These are phyloP conservation scores for Trametes polyzona DNA, from an alignment of 1,284 basidiomycete species.

Conservation along the genomic window DNA sequence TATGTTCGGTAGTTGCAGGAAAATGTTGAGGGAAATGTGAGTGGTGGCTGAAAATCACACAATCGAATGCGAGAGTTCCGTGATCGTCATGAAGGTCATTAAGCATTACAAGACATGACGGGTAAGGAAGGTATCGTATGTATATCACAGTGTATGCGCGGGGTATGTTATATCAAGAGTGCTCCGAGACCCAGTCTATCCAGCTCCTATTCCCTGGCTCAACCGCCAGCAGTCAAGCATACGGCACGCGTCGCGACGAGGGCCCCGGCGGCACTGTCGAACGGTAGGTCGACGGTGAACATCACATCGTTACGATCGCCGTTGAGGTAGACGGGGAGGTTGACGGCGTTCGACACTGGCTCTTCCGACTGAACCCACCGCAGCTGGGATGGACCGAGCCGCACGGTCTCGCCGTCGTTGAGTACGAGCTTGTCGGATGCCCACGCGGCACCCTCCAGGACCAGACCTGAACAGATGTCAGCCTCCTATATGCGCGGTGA, in stretches of 20 bases:
- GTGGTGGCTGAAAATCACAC: neutral
- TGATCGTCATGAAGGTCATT: constrained; percentile 28
- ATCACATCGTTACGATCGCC: constrained; percentile 87
- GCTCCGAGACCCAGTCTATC: constrained; percentile 10
- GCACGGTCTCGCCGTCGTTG: constrained; percentile 81
- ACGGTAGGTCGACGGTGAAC: constrained; percentile 84
- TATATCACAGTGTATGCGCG: too few relatives aligned
- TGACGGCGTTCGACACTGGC: constrained; percentile 52
- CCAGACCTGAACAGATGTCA: constrained; percentile 60
- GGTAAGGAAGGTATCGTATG: constrained; percentile 26
- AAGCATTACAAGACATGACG: constrained; percentile 20
- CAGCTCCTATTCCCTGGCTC: constrained; percentile 11
- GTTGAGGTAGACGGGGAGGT: constrained; percentile 92
- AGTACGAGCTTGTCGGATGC: constrained; percentile 65
- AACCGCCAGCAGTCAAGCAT: constrained; percentile 69
- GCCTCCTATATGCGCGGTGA: neutral
- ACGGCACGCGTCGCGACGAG: constrained; percentile 81
- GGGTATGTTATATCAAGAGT: too few relatives aligned
- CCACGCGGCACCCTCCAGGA: constrained; percentile 87
- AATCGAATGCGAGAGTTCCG: neutral
- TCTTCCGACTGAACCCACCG: constrained; percentile 82
- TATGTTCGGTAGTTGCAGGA: too few relatives aligned
- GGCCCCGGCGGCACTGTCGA: constrained; percentile 65
- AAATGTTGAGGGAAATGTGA: neutral
- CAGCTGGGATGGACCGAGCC: constrained; percentile 79